Conservation (phyloP, 352 stramenopile species). For the Pythium vanterpoolii region DNA sequence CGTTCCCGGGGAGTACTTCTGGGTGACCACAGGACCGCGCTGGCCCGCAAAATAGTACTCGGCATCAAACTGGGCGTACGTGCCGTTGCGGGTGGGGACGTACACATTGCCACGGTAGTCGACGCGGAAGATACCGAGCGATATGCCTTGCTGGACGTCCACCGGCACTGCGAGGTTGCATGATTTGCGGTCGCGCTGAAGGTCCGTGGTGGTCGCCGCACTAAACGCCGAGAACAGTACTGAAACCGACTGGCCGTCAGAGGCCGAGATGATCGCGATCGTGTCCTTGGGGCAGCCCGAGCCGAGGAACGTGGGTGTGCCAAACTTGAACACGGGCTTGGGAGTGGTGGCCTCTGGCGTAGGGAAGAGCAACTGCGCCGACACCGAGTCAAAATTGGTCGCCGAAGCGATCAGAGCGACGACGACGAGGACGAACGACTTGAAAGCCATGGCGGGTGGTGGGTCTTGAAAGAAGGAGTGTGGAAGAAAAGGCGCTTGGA, state of each 20-base stretch:
- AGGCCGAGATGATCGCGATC: constrained; percentile 22
- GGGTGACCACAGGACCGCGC: constrained; percentile 26
- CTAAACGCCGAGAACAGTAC: constrained; percentile 32
- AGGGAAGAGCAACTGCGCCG: background rate
- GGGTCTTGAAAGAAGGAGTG: background rate
- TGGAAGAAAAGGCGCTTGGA: background rate
- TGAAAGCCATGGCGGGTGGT: background rate
- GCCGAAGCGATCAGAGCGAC: background rate
- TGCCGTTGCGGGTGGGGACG: constrained; percentile 30
- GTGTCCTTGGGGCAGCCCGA: constrained; percentile 32
- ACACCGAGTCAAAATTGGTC: background rate
- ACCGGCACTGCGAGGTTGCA: constrained; percentile 41
- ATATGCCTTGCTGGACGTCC: constrained; percentile 29
- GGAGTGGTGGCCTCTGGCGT: background rate
- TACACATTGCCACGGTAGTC: constrained; percentile 46
- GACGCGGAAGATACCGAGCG: constrained; percentile 34
- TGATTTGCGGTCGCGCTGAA: constrained; percentile 36
- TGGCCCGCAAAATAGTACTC: constrained; percentile 59
- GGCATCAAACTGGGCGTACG: constrained; percentile 43
- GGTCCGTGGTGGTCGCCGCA: constrained; percentile 26
- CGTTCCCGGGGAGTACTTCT: no score
- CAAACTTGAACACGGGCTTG: constrained; percentile 18
- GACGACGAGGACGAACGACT: background rate
- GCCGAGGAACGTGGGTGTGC: constrained; percentile 29
- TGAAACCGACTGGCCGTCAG: constrained; percentile 32